Percentiles rank a stretch among this genome's conserved stretches.
Evolutionary conservation across 257 asterid genomes (phyloP).

Genomic region (Rauvolfia tetraphylla): DNA sequence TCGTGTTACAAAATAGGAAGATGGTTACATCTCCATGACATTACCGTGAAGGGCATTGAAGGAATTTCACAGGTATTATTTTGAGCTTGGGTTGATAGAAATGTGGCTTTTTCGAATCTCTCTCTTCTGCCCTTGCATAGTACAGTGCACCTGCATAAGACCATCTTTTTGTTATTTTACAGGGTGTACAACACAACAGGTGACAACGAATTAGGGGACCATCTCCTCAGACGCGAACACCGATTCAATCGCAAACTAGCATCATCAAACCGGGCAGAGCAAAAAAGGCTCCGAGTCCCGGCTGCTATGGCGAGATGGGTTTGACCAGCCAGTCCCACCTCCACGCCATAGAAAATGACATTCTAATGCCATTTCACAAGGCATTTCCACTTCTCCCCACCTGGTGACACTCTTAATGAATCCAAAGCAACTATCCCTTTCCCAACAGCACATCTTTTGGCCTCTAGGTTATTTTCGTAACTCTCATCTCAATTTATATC

Average conservation of each 20-base stretch:
- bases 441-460: neutral
- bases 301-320: neutral
- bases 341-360: neutral
- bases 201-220: conserved; percentile 8
- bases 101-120: neutral
- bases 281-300: neutral
- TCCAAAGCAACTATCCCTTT: conserved; percentile 14
- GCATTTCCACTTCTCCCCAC: neutral
- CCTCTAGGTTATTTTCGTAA: conserved; percentile 3
- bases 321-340: conserved; percentile 10
- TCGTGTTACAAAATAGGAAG: too few species aligned
- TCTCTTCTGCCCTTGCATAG: neutral
- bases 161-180: neutral
- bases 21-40: too few species aligned
- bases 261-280: neutral
- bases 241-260: neutral
- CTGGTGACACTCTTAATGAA: conserved; percentile 14
- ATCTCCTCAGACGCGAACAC: neutral
- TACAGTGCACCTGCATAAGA: neutral
- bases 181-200: neutral
- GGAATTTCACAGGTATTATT: neutral
- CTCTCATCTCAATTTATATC: too few species aligned
- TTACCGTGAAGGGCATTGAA: neutral
- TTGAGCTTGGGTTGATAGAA: neutral
- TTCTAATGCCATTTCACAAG: too few species aligned